Evolutionary conservation across 139 green algal species (phyloP), one percentile per base, ranked within the genome.

Genomic region (Closterium sp.): DNA sequence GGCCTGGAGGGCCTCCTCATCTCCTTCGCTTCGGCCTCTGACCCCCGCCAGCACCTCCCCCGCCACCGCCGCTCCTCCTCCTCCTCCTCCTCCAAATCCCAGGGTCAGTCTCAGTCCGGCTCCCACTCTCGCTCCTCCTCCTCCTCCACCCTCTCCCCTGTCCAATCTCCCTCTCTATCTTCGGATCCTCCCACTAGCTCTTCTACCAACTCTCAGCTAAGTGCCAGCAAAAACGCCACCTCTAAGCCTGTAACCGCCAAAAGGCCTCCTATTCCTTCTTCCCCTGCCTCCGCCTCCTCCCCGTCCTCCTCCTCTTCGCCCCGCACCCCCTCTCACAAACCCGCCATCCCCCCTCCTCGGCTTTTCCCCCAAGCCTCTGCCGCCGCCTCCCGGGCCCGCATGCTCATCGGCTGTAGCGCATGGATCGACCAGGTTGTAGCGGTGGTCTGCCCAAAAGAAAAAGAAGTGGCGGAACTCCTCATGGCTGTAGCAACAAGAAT

Each of bases 401-500:
- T 76, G 55, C 55, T 76, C 10, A 76, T 76, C 16, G 55, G 55
- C 55, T 76, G 55, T 76, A 76, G 55, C 55, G 55, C 55, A 19
- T 76, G 55, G 55, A 76, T 76, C 16, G 55, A 76, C 55, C 55
- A 76, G 55, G 55, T 76, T 76, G 55, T 76, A 76, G 55, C 55
- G 1, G 55, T 76, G 12, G 55, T 76, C 55, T 76, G 55, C 55
- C 55, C 55, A 19, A 76, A 76, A 76, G 55, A 76, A 76, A 76
- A 76, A 76, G 55, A 76, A 76, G 55, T 76, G 16, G 55, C 55
- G 25, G 55, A 76, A 19, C 55, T 91, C 12, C 35, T 91, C 25
- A n/a, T 91, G 35, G 87, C 87, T 31, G 35, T 64, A 10, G 87
- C 87, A 8, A 38, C 36, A 10, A 35, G 87, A 10, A 91, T 91